Percentiles rank a stretch among this genome's conserved stretches.
Conservation (phyloP, 2,329 filamentous ascomycete genomes). For the Beauveria rudraprayagi region DNA sequence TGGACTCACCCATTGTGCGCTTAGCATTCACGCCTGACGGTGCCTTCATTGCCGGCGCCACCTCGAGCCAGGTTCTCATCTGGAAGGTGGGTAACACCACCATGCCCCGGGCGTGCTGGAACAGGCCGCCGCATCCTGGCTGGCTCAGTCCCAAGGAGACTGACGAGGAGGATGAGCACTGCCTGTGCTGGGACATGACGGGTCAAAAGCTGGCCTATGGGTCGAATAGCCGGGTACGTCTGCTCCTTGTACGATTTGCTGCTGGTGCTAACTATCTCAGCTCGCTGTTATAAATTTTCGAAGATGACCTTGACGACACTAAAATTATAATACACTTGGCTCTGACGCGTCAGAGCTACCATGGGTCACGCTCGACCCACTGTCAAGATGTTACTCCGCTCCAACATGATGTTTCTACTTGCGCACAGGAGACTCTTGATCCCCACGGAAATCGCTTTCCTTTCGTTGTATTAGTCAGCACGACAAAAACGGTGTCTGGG, state of each 20-base stretch:
- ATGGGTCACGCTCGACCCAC: neutral
- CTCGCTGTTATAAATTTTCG: constrained; percentile 45
- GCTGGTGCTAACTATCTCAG: constrained; percentile 19
- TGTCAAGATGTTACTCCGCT: neutral
- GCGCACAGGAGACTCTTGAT: neutral
- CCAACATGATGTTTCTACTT: constrained; percentile 3
- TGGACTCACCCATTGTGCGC: constrained; percentile 49
- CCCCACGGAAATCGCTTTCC: neutral
- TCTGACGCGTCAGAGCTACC: neutral
- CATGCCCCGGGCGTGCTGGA: constrained; percentile 54
- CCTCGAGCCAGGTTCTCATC: constrained; percentile 49
- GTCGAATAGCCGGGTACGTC: constrained; percentile 52
- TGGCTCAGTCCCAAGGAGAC: constrained; percentile 51
- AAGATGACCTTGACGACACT: constrained; percentile 21
- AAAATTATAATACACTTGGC: neutral
- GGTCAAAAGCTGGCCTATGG: constrained; percentile 57
- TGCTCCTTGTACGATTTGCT: neutral
- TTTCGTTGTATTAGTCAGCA: neutral
- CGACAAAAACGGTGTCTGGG: neutral
- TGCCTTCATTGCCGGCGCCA: constrained; percentile 54
- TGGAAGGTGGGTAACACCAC: constrained; percentile 56
- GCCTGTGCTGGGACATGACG: constrained; percentile 53
- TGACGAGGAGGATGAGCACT: constrained; percentile 55
- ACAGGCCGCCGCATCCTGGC: constrained; percentile 43
- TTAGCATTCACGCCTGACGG: constrained; percentile 57